Conservation (phyloP, 2,329 filamentous ascomycete genomes). For the Exophiala mesophila region DNA sequence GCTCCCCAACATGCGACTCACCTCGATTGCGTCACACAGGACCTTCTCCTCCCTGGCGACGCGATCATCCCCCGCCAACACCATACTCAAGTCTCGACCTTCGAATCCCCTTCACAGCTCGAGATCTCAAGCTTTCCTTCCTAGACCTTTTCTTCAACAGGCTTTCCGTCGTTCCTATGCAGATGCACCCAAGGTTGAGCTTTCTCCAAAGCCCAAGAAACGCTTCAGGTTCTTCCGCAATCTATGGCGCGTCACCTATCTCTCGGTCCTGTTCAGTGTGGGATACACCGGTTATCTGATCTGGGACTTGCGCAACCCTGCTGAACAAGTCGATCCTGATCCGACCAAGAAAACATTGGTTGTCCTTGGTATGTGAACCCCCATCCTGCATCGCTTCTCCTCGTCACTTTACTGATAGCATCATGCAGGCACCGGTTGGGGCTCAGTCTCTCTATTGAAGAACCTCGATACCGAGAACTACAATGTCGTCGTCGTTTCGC, state of each 20-base stretch:
- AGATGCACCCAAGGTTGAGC: conserved; percentile 41
- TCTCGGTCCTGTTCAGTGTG: conserved; percentile 64
- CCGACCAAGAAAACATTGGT: conserved; percentile 95
- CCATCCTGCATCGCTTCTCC: too few relatives aligned
- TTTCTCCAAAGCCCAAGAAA: conserved; percentile 43
- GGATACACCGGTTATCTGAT: conserved; percentile 74
- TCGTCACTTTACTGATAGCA: conserved; percentile 3
- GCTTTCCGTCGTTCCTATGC: conserved; percentile 47
- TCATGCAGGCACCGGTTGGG: conserved; percentile 83
- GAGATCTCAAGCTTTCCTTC: conserved; percentile 9
- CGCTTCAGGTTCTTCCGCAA: conserved; percentile 69
- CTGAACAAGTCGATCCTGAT: conserved; percentile 72
- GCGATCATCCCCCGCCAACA: conserved; percentile 10
- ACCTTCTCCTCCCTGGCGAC: conserved; percentile 12
- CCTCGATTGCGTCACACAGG: conserved; percentile 19
- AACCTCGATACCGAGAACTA: conserved; percentile 99
- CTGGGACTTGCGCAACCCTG: conserved; percentile 75
- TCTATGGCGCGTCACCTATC: conserved; percentile 76
- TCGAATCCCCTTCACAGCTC: conserved; percentile 3
- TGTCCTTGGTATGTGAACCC: conserved; percentile 67
- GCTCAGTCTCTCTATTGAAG: conserved; percentile 91
- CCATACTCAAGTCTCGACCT: conserved; percentile 7
- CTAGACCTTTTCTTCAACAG: conserved; percentile 31
- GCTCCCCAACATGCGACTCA: conserved; percentile 19
- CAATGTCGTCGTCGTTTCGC: conserved; percentile 96